Conservation (phyloP, 345 rosid genomes). For the Populus tremula region DNA sequence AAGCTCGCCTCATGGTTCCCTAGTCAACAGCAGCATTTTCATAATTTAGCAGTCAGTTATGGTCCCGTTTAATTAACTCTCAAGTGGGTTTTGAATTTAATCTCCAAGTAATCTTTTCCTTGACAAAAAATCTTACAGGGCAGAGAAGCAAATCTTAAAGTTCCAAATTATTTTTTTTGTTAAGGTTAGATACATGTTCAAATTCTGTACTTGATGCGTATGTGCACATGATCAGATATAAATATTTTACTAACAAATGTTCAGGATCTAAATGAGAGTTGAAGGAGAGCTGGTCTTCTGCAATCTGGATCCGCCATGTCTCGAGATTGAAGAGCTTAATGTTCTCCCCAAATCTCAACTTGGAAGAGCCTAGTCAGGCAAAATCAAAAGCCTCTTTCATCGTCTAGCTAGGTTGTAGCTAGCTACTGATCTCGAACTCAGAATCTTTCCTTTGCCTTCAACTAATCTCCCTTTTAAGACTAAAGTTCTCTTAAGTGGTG, state of each 20-base stretch:
- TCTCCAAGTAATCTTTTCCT: neutral
- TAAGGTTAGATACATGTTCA: neutral
- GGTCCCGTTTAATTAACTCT: neutral
- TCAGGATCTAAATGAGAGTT: neutral
- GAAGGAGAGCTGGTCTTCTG: neutral
- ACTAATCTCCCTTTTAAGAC: neutral
- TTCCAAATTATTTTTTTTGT: neutral
- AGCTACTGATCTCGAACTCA: neutral
- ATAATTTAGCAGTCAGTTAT: neutral
- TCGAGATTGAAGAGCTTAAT: no score
- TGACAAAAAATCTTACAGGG: neutral
- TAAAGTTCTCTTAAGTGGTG: neutral
- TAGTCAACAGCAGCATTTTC: neutral
- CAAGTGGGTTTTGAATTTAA: neutral
- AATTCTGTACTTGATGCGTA: neutral
- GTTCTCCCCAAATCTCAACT: no score
- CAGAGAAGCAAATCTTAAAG: neutral
- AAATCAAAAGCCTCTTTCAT: no score
- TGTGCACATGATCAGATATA: neutral
- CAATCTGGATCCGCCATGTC: no score
- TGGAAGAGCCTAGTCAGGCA: no score
- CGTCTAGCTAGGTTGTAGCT: neutral
- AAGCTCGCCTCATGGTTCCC: neutral
- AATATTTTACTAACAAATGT: neutral
- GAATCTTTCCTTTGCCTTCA: neutral